Evolutionary conservation across 306 rosid genomes (phyloP).

Genomic region (Vigna nakashimae): DNA sequence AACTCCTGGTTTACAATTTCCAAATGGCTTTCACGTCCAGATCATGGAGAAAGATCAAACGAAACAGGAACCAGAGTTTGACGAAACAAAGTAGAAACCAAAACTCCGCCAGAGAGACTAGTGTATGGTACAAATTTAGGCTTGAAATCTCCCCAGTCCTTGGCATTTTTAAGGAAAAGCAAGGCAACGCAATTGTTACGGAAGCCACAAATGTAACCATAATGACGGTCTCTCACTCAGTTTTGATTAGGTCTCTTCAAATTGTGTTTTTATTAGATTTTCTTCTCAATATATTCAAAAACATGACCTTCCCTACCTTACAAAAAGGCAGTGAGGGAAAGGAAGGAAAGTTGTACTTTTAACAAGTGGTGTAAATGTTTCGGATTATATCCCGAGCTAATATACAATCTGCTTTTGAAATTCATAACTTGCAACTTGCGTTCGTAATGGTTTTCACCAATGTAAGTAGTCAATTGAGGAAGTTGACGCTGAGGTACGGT

Average conservation of each 20-base stretch:
- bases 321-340: conserved; percentile 11
- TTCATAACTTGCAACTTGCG: background rate
- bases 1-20: conserved; percentile 82
- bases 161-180: conserved; percentile 40
- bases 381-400: conserved; percentile 16
- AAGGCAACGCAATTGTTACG: conserved; percentile 27
- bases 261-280: conserved; percentile 32
- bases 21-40: conserved; percentile 74
- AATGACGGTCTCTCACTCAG: conserved; percentile 39
- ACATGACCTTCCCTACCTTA: conserved; percentile 29
- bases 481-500: background rate
- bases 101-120: conserved; percentile 14
- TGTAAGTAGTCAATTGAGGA: background rate
- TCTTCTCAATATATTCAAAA: conserved; percentile 34
- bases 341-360: conserved; percentile 37
- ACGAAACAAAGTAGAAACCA: conserved; percentile 39
- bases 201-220: conserved; percentile 44
- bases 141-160: conserved; percentile 32
- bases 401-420: background rate
- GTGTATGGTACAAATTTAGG: conserved; percentile 33
- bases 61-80: conserved; percentile 36
- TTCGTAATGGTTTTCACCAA: background rate
- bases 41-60: conserved; percentile 56
- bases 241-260: conserved; percentile 42
- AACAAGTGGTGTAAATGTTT: conserved; percentile 46